Base-by-base conservation (phyloP, 2,329 filamentous ascomycete genomes). In the Alternaria sp. region DNA sequence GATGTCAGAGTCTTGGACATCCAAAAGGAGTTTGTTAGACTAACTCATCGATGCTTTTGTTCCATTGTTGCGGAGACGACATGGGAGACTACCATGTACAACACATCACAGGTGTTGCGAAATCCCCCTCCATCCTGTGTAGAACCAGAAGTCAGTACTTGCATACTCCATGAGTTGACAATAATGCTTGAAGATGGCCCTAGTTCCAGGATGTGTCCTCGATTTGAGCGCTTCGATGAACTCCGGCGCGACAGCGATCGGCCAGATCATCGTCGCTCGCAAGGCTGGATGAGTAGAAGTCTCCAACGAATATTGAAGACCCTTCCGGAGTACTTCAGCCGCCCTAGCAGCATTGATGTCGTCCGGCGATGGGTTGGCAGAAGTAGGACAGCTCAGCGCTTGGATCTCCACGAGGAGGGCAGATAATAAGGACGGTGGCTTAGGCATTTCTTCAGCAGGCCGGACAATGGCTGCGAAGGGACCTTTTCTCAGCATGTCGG, bases 111-210 rank as follows among this genome's bases (percentile, higher is more conserved):
- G 26, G 23, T 63, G 61, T 14, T 67, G 60, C 10, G 68, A 67
- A 6, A 74, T 65, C n/a, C 68, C 68, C 43, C 66, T 63, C 72
- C 72, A 75, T 4, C 67, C 64, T 2, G 63, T 54, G 23, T 71
- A 58, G 45, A 72, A 74, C 70, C 72, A 74, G 58, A 70, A 74
- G 12, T 75, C 71, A 5, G 68, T 63, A 25, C 64, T 67, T 14
- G 72, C 68, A 46, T 61, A 66, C 33, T 73, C 72, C 15, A 75
- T 23, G 14, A 75, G 64, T 43, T 61, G 60, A 41, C 68, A 69
- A 50, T 74, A 75, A 10, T 66, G 62, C 45, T 62, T 63, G 33
- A 74, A 61, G n/a, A 73, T 12, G 11, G 65, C 61, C 12, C 46
- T 60, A 4, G 69, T 60, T 12, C 57, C 49, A 6, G 64, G 46